These are phyloP conservation scores for Phialophora verrucosa DNA, from an alignment of 2,329 filamentous ascomycete species.

Conservation along the genomic window DNA sequence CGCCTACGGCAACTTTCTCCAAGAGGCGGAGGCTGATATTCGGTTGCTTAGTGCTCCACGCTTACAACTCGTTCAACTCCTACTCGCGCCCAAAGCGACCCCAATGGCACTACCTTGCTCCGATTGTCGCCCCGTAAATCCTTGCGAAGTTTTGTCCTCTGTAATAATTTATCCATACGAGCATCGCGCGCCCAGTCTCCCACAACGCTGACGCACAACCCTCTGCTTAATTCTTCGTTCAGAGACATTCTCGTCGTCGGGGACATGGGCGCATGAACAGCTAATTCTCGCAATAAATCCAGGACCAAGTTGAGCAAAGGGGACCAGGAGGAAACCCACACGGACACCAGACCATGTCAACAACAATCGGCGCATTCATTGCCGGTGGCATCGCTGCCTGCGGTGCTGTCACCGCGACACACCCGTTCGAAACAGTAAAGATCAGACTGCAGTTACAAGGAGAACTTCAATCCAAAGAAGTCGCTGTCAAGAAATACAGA, in stretches of 20 bases:
- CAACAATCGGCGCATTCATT: conserved; percentile 74
- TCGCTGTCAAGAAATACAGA: conserved; percentile 85
- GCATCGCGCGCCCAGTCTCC: conserved; percentile 5
- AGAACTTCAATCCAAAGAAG: conserved; percentile 84
- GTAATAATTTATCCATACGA: conserved; percentile 8
- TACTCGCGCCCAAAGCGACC: neutral
- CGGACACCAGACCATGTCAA: conserved; percentile 32
- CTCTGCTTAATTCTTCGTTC: neutral
- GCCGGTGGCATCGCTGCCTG: conserved; percentile 96
- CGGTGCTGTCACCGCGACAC: conserved; percentile 94
- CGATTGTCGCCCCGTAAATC: conserved; percentile 14
- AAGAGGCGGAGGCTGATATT: neutral
- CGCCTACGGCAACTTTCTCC: neutral
- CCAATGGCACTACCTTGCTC: conserved; percentile 1
- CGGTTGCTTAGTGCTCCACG: neutral
- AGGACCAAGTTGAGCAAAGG: conserved; percentile 7
- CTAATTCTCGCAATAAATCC: conserved; percentile 15
- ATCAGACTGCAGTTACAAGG: conserved; percentile 98
- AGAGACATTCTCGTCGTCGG: neutral
- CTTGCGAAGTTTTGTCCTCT: neutral
- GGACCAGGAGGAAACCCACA: neutral
- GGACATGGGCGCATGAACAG: conserved; percentile 7
- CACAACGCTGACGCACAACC: conserved; percentile 22
- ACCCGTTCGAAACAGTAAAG: conserved; percentile 98
- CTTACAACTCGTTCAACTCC: neutral